Conservation (phyloP, 768 basidiomycete genomes). For the Phylloporus rhodoxanthus region DNA sequence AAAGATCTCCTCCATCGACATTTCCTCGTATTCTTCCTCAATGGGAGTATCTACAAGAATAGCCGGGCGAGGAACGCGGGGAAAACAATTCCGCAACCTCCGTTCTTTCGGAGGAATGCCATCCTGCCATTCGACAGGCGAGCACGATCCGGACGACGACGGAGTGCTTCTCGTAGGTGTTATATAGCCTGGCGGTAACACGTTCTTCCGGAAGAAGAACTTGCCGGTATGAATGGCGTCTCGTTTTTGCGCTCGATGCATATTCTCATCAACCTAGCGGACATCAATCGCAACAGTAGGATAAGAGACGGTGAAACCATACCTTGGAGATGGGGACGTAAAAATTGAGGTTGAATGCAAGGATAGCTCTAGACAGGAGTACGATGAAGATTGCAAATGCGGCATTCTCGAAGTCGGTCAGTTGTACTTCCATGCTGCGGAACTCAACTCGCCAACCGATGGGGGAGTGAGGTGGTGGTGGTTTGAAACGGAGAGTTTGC, state of each 20-base stretch:
- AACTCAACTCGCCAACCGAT: conserved; percentile 99
- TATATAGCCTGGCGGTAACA: conserved; percentile 54
- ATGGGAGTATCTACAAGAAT: conserved; percentile 50
- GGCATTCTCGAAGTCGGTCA: conserved; percentile 99
- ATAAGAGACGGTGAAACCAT: neutral
- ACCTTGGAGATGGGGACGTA: conserved; percentile 98
- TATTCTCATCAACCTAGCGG: conserved; percentile 90
- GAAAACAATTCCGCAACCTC: conserved; percentile 69
- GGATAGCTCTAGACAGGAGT: conserved; percentile 87
- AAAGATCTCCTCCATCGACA: conserved; percentile 89
- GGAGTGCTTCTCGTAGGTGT: conserved; percentile 36
- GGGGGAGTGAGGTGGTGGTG: conserved; percentile 84
- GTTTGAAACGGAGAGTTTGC: conserved; percentile 98
- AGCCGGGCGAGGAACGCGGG: conserved; percentile 41
- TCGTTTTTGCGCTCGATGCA: conserved; percentile 81
- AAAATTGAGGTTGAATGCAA: conserved; percentile 87
- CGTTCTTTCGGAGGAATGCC: conserved; percentile 48
- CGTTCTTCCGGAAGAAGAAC: conserved; percentile 87
- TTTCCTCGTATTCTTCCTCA: conserved; percentile 85
- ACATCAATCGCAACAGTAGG: neutral
- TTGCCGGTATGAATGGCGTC: conserved; percentile 68
- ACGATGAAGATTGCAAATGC: conserved; percentile 95
- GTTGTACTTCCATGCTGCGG: conserved; percentile 97
- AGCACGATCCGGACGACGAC: conserved; percentile 39
- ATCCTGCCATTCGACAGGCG: conserved; percentile 32